These are phyloP conservation scores for Zymoseptoria tritici DNA, from an alignment of 2,329 filamentous ascomycete species.

Conservation along the genomic window DNA sequence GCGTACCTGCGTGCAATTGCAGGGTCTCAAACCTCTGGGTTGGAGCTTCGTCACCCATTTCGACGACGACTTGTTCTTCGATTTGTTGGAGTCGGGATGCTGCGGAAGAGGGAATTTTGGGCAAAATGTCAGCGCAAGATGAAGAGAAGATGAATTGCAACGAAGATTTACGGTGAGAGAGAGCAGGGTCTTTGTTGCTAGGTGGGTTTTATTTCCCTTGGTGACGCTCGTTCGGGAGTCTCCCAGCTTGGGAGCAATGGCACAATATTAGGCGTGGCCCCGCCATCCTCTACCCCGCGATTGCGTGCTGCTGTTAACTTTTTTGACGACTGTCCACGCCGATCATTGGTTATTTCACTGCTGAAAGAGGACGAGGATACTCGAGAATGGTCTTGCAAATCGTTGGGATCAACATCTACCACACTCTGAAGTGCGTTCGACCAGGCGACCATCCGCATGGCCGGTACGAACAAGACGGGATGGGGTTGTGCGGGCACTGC, in stretches of 20 bases:
- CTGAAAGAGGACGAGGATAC: neutral
- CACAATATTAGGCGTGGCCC: conserved; percentile 1
- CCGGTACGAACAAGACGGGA: neutral
- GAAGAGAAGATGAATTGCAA: neutral
- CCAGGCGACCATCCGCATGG: neutral
- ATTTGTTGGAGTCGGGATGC: conserved; percentile 20
- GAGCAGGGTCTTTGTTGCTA: neutral
- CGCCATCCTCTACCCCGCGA: neutral
- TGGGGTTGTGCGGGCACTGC: neutral
- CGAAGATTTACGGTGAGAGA: neutral
- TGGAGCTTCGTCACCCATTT: conserved; percentile 32
- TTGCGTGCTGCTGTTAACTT: neutral
- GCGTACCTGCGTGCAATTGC: conserved; percentile 43
- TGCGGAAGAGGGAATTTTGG: conserved; percentile 8
- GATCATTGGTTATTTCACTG: neutral
- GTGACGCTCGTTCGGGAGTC: neutral
- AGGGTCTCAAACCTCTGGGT: conserved; percentile 44
- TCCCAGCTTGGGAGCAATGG: neutral
- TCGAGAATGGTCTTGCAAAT: neutral
- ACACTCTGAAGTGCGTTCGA: neutral
- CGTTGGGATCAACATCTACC: neutral
- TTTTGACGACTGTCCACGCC: neutral
- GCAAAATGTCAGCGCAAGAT: neutral
- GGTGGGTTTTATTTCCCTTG: neutral
- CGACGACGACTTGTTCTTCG: conserved; percentile 21